Base-by-base conservation (phyloP, 345 rosid species). In the Eucalyptus erythrocorys region DNA sequence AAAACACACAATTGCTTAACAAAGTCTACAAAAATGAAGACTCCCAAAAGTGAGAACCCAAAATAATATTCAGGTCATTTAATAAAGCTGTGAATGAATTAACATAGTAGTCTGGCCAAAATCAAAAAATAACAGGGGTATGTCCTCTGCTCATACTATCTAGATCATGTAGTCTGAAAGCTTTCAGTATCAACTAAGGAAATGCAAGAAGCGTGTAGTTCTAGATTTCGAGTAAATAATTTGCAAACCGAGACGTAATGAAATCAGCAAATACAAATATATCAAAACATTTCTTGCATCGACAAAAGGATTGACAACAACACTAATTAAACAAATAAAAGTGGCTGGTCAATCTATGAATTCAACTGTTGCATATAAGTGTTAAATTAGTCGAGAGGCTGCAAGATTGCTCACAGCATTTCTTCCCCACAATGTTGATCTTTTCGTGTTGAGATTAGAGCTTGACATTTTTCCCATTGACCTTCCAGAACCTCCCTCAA, bases 381-480 rank as follows among this genome's bases (percentile, higher is more conserved):
- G 42, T 47, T 5, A 40, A 71, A 76, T 40, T 68, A 42, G 84
- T 88, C 48, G 27, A 51, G 89, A 88, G 49, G 89, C 90, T 26
- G 87, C 89, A 79, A 66, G 79, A 88, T 76, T 71, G 93, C 99
- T 92, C 92, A 98, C 99, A 91, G 90, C 91, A 91, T 95, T 96
- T 93, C 99, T 96, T 91, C 98, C 96, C 99, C 99, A 97, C 90
- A 98, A 95, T 76, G 97, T 90, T 90, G 98, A 89, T 48, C 96
- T 93, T 93, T 95, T 97, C 43, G 94, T 79, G 85, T 91, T 94
- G 90, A 80, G 88, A 89, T 93, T 94, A 87, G 99, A 94, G 87
- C 94, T 93, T 26, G 96, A 90, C 89, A 90, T 89, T 92, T 95
- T 96, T 93, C 93, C 92, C 76, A 88, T 88, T 9, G 96, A 51